Percentiles rank a stretch among this genome's conserved stretches.
These are phyloP conservation scores for Lumnitzera littorea DNA, from an alignment of 345 rosid genomes.

Conservation along the genomic window DNA sequence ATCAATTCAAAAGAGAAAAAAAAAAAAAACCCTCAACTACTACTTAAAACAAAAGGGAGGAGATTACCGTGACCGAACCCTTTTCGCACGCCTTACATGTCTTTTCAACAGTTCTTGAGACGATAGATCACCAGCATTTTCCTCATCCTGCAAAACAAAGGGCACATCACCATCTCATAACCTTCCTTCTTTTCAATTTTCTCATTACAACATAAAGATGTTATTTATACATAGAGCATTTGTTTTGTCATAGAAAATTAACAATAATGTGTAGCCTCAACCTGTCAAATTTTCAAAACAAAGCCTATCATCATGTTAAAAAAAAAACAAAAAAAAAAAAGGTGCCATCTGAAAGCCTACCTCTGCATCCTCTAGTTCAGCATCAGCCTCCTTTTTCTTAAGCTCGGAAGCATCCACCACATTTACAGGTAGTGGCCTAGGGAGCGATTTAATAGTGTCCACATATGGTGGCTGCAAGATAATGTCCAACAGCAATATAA, in stretches of 20 bases:
- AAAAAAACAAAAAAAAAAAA: too few species aligned
- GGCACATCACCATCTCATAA: conserved; percentile 5
- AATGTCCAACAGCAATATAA: conserved; percentile 1
- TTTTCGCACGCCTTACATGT: conserved; percentile 67
- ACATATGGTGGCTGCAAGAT: conserved; percentile 45
- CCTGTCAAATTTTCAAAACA: too few species aligned
- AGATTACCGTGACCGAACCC: conserved; percentile 62
- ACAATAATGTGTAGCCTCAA: not conserved
- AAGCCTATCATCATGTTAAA: too few species aligned
- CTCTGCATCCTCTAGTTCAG: conserved; percentile 26
- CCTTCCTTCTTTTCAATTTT: not conserved
- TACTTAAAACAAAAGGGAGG: not conserved
- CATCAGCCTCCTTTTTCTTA: conserved; percentile 26
- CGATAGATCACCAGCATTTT: conserved; percentile 43
- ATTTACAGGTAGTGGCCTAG: conserved; percentile 62
- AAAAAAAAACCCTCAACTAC: not conserved
- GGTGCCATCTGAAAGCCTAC: too few species aligned
- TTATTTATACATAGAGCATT: too few species aligned
- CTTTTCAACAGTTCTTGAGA: conserved; percentile 57
- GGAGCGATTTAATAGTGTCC: conserved; percentile 49
- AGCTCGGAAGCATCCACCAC: conserved; percentile 25
- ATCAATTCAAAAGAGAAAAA: not conserved
- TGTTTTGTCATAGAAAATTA: not conserved
- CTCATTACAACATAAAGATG: too few species aligned
- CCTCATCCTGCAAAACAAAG: conserved; percentile 43